Percentiles rank a stretch among this genome's conserved stretches.
Evolutionary conservation across 495 filamentous ascomycete species (phyloP).

Genomic region (Penicillium soppii): DNA sequence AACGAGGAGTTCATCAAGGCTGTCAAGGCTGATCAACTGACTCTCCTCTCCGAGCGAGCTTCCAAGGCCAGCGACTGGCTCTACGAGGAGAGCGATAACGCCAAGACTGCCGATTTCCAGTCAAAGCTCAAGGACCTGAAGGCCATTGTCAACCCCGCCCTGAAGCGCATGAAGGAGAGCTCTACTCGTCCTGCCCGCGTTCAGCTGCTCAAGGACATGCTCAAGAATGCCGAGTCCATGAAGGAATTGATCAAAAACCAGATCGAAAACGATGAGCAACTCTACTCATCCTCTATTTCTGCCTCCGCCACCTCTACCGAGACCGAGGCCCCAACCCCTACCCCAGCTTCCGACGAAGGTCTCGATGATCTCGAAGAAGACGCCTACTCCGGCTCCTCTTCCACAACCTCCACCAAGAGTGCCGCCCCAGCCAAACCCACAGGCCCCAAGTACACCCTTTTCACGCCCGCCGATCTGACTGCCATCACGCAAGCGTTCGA

Average conservation of each 20-base stretch:
- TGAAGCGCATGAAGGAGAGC: constrained; percentile 67
- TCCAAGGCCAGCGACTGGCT: constrained; percentile 82
- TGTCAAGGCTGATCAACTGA: constrained; percentile 63
- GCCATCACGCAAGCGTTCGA: constrained; percentile 37
- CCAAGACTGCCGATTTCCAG: constrained; percentile 67
- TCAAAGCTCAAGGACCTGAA: constrained; percentile 69
- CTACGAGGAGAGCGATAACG: constrained; percentile 78
- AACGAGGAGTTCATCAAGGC: constrained; percentile 69
- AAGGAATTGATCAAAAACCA: constrained; percentile 42
- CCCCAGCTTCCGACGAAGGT: constrained; percentile 22
- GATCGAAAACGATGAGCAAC: constrained; percentile 41
- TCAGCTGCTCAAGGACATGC: constrained; percentile 58
- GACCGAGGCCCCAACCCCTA: constrained; percentile 25
- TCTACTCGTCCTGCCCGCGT: constrained; percentile 63
- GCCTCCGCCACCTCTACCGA: constrained; percentile 21
- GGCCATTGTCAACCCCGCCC: constrained; percentile 65
- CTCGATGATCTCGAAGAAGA: constrained; percentile 45
- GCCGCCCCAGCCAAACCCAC: constrained; percentile 33
- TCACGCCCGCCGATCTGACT: constrained; percentile 57
- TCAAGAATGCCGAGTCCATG: constrained; percentile 55
- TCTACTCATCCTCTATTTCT: constrained; percentile 36
- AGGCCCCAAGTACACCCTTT: constrained; percentile 40
- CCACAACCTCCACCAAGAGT: constrained; percentile 29
- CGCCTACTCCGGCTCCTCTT: constrained; percentile 34
- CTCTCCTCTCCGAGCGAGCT: constrained; percentile 60